These are phyloP conservation scores for Ustilago lituana DNA, from an alignment of 1,284 basidiomycete species.

Conservation along the genomic window DNA sequence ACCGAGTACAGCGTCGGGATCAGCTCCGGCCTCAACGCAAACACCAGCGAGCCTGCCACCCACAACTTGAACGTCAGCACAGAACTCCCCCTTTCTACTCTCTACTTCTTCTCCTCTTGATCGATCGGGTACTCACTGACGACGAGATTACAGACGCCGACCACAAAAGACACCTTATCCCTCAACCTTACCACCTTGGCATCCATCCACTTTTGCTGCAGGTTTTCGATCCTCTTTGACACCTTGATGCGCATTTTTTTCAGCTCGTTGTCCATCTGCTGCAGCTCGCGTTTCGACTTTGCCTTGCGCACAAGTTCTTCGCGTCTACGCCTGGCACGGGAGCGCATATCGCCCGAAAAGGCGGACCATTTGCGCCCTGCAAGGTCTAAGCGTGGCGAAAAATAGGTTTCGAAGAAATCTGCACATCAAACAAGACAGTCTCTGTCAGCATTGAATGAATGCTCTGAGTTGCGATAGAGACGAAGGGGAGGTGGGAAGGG, in stretches of 20 bases:
- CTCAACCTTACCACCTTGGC: slow-evolving; percentile 81
- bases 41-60: slow-evolving; percentile 75
- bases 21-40: slow-evolving; percentile 79
- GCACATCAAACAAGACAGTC: too few species aligned
- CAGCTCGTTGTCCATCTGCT: slow-evolving; percentile 83
- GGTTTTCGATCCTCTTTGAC: slow-evolving; percentile 76
- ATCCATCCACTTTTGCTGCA: slow-evolving; percentile 82
- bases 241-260: slow-evolving; percentile 81
- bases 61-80: too few species aligned
- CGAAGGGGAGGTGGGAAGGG: background rate
- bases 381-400: slow-evolving; percentile 88
- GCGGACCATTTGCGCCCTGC: slow-evolving; percentile 86
- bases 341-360: slow-evolving; percentile 82
- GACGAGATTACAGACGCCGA: slow-evolving; percentile 75
- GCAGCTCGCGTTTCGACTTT: slow-evolving; percentile 69
- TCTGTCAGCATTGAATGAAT: background rate
- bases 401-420: slow-evolving; percentile 78
- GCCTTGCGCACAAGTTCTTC: slow-evolving; percentile 77
- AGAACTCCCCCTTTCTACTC: too few species aligned
- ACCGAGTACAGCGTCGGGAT: slow-evolving; percentile 81
- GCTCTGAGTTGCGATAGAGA: too few species aligned
- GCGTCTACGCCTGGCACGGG: slow-evolving; percentile 71
- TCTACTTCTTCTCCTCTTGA: background rate
- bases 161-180: slow-evolving; percentile 78
- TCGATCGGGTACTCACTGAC: slow-evolving; percentile 25